Evolutionary conservation across 1,284 basidiomycete species (phyloP), one percentile per base, ranked within the genome.

Genomic region (Tilletia indica): DNA sequence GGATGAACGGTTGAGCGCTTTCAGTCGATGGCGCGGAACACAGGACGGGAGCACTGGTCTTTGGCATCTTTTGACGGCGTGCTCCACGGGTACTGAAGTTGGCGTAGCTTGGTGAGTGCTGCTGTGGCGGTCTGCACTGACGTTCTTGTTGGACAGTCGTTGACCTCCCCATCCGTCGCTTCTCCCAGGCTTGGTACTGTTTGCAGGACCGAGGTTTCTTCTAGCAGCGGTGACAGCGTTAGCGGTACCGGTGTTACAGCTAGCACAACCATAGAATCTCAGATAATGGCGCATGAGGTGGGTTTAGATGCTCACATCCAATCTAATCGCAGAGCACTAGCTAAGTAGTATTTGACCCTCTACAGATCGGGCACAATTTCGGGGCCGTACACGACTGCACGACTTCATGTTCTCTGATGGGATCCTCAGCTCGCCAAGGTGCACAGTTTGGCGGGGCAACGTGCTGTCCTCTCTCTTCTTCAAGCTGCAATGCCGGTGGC

Each of bases 61-160:
- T 36, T 95, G 93, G 92, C 93, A 95, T 86, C 86, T 97, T 14
- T 91, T 95, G 90, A 93, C 91, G 75, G 91, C 91, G 21, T 93
- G 93, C 84, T 89, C 91, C 16, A 91, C 91, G 4, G 92, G 91
- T 51, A 88, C 89, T 73, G 93, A 94, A 86, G 92, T 94, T 68
- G 93, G 93, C 47, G 93, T 95, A 70, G 93, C 93, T 3, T 96
- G 93, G 93, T 58, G 21, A 58, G 56, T 58, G 14, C 12, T n/a
- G 19, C 8, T 54, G n/a, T 31, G 25, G 25, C 25, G 25, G 25
- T 31, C 25, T 31, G 25, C 25, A 31, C 25, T 31, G 25, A 31
- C 25, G 25, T 54, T 54, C n/a, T n/a, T 11, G n/a, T 6, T 88
- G 94, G 89, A 21, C 92, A 91, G 38, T 82, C 93, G 81, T 92